Percentiles rank a stretch among this genome's conserved stretches.
Evolutionary conservation across 176 grass and related monocot species (phyloP).

Genomic region (Typha latifolia): DNA sequence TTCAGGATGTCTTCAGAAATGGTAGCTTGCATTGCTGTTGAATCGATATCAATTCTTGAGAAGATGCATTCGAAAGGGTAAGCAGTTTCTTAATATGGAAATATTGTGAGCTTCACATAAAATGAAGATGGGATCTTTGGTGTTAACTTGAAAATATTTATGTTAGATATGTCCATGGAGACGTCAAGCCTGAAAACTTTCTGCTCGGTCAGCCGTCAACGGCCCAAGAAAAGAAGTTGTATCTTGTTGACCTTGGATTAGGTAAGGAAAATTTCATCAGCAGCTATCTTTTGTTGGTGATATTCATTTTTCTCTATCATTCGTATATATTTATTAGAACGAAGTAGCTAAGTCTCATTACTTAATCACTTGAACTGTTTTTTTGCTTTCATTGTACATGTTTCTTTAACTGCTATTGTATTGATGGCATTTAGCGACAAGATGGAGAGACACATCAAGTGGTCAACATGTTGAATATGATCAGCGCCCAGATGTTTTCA

Average conservation of each 20-base stretch:
- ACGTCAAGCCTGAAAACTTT: slow-evolving; percentile 87
- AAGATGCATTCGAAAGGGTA: slow-evolving; percentile 85
- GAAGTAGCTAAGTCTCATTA: neutral
- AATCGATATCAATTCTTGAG: slow-evolving; percentile 78
- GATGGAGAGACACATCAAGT: slow-evolving; percentile 59
- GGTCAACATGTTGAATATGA: slow-evolving; percentile 67
- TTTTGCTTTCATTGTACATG: slow-evolving; percentile 2
- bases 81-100: neutral
- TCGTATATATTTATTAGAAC: no score
- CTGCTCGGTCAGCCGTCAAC: slow-evolving; percentile 77
- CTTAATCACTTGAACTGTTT: slow-evolving; percentile 4
- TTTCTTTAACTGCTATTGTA: slow-evolving; percentile 2
- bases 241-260: slow-evolving; percentile 89
- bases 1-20: slow-evolving; percentile 86
- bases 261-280: slow-evolving; percentile 28
- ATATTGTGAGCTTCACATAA: neutral
- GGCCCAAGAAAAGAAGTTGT: slow-evolving; percentile 82
- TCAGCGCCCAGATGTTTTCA: slow-evolving; percentile 85
- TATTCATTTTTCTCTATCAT: no score
- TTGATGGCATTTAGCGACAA: slow-evolving; percentile 49
- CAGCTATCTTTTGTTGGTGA: no score
- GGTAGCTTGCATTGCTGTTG: slow-evolving; percentile 73
- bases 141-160: slow-evolving; percentile 2
- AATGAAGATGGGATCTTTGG: neutral
- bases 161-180: slow-evolving; percentile 79